Evolutionary conservation across 2,329 filamentous ascomycete species (phyloP), one percentile per base, ranked within the genome.

Genomic region (Magnaporthales sp.): DNA sequence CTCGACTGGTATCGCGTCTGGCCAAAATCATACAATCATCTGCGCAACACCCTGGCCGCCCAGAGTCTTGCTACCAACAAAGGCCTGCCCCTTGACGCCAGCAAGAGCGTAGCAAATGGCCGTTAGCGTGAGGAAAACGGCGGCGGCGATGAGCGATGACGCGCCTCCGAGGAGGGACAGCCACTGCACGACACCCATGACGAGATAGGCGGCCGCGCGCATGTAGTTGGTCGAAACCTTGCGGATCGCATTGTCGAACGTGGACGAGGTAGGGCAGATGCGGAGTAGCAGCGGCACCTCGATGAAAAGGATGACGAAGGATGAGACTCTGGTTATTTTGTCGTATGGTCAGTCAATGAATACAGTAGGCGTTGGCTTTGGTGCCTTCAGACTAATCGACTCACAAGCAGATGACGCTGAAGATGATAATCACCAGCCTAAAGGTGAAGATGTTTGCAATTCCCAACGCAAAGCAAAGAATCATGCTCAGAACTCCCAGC

Each of bases 181-280:
- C 86, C 91, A 98, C 79, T 97, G 93, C 62, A 96, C 78, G 64
- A 89, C 75, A 72, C 87, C 91, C 91, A 98, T 94, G 76, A 86
- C 80, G 67, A 80, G 79, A 80, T 99, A 99, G 75, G 96, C 90
- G 67, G 83, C 90, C 24, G 94, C 94, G 79, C 95, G 93, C 89
- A 95, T 96, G 82, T 93, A 98, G 83, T 97, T 98, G 68, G 93
- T 96, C 70, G 92, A 92, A 82, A 99, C 91, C 74, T 87, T 89
- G 79, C 94, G 93, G 78, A 99, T 94, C 76, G 93, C 89, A 71
- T 81, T 82, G 78, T 99, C 95, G 80, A 99, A 99, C 70, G 86
- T 88, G 70, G 89, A 79, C 15, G 94, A 98, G 6, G 95, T 99
- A 67, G 95, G 95, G 82, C 95, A 99, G 81, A 99, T 97, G 79